A percentile compares a stretch with the other conserved stretches of the same genome.
phyloP scores from a whole-genome alignment of 495 filamentous ascomycete species.

The Bryoglossum gracile region DNA sequence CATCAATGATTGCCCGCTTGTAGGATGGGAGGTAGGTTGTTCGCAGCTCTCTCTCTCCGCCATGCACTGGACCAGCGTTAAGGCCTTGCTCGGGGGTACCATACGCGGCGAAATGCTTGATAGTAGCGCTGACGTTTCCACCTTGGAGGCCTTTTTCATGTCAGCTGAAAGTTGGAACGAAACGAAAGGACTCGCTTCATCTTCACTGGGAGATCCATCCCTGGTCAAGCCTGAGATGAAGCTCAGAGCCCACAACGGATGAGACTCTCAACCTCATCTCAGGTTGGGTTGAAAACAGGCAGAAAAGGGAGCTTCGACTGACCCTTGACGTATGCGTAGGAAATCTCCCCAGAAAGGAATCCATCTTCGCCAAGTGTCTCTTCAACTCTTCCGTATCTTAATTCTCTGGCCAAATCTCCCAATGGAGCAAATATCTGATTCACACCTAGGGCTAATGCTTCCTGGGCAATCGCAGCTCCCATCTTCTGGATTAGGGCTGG shows the following conservation, averaged over 20 bases:
- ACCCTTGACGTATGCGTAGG: conserved; percentile 32
- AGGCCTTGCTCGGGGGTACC: conserved; percentile 60
- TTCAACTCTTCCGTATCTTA: conserved; percentile 62
- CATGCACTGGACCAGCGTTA: conserved; percentile 62
- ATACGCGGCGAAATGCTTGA: conserved; percentile 65
- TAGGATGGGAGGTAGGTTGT: conserved; percentile 61
- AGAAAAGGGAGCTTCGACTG: no score
- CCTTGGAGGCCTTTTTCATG: conserved; percentile 35
- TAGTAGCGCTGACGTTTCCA: conserved; percentile 54
- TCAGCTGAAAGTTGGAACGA: not conserved
- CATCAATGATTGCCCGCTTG: conserved; percentile 61
- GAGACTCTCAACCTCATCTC: no score
- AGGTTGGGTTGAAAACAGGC: no score
- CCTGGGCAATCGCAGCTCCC: conserved; percentile 51
- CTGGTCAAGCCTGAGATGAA: no score
- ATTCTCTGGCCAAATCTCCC: conserved; percentile 58
- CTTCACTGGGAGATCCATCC: no score
- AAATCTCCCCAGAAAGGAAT: conserved; percentile 45
- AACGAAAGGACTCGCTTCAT: no score
- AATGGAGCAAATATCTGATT: conserved; percentile 65
- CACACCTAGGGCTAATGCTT: conserved; percentile 54
- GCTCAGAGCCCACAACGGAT: no score
- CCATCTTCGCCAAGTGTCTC: conserved; percentile 62
- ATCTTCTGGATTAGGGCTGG: conserved; percentile 48
- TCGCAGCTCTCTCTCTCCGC: conserved; percentile 58